Base-by-base conservation (phyloP, 768 basidiomycete genomes). In the Boletellus ananas region DNA sequence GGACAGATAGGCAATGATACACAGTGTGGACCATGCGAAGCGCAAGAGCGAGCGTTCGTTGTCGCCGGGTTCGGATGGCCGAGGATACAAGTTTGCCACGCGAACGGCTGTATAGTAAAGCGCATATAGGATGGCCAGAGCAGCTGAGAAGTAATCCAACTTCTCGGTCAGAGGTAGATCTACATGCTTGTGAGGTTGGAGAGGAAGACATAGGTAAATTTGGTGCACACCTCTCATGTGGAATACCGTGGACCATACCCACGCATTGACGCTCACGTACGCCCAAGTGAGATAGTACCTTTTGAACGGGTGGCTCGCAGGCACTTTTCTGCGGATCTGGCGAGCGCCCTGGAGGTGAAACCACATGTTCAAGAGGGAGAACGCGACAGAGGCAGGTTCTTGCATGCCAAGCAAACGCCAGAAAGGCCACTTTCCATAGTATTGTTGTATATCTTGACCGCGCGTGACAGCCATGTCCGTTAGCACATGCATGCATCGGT, bases 371-470 rank as follows among this genome's bases (percentile, higher is more conserved):
- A 84, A 70, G n/a, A 96, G 60, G 13, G 90, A 94, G 72, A 97
- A 96, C 33, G 80, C 68, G 50, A 96, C 94, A 3, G 90, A 90
- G 8, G 94, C 87, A 6, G 95, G 94, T 69, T 99, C 95, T 63
- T 98, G 95, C 68, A 92, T 86, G 27, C 94, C 91, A n/a, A 74
- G 71, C 18, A 88, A 72, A 27, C 94, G 79, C 80, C 84, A 87
- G 66, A 99, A 98, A 0, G 94, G 91, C 95, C 95, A 98, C 73
- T 98, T 98, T 14, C 95, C 96, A 60, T 92, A 81, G 67, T 89
- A 94, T 58, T 96, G 94, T 38, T 88, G 79, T 1, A 89, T 69
- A 2, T 50, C 57, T 35, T 60, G 58, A 0, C 79, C 79, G 6
- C 51, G 58, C 29, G 56, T 45, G n/a, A 79, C 56, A 31, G 81